These are phyloP conservation scores for Amanita jacksonii DNA, from an alignment of 768 basidiomycete species.

Conservation along the genomic window DNA sequence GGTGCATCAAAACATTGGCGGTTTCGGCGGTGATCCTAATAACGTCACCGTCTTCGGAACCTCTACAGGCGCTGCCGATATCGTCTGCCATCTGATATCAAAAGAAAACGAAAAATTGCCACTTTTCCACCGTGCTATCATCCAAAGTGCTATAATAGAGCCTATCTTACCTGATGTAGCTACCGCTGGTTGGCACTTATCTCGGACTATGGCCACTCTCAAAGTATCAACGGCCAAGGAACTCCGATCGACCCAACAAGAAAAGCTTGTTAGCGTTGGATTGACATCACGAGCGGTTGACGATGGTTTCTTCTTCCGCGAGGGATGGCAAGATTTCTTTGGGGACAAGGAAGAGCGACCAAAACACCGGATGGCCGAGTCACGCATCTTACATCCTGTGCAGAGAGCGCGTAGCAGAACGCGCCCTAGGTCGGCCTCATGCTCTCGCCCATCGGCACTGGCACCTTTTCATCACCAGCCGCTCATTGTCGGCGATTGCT, in stretches of 20 bases:
- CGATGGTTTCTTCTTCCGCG: constrained; percentile 59
- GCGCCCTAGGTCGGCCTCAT: constrained; percentile 15
- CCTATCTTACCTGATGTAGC: constrained; percentile 49
- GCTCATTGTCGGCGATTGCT: constrained; percentile 67
- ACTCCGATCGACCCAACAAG: constrained; percentile 48
- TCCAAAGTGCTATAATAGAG: constrained; percentile 65
- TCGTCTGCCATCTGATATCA: constrained; percentile 57
- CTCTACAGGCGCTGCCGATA: constrained; percentile 47
- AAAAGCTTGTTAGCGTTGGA: constrained; percentile 44
- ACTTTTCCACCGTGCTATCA: constrained; percentile 62
- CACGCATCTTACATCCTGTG: background rate
- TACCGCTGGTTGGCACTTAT: constrained; percentile 58
- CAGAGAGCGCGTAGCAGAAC: constrained; percentile 14
- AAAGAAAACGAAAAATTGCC: constrained; percentile 46
- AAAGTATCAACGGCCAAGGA: constrained; percentile 48
- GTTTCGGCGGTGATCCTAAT: constrained; percentile 60
- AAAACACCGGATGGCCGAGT: constrained; percentile 11
- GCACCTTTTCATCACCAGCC: constrained; percentile 36
- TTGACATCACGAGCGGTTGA: constrained; percentile 50
- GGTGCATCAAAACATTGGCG: constrained; percentile 47
- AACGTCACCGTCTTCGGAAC: constrained; percentile 45
- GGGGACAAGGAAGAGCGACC: constrained; percentile 21
- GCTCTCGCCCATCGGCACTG: constrained; percentile 12
- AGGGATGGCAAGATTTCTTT: constrained; percentile 45
- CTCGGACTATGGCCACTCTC: constrained; percentile 49